Base-by-base conservation (phyloP, 179 eudicot genomes). In the Beta corolliflora region DNA sequence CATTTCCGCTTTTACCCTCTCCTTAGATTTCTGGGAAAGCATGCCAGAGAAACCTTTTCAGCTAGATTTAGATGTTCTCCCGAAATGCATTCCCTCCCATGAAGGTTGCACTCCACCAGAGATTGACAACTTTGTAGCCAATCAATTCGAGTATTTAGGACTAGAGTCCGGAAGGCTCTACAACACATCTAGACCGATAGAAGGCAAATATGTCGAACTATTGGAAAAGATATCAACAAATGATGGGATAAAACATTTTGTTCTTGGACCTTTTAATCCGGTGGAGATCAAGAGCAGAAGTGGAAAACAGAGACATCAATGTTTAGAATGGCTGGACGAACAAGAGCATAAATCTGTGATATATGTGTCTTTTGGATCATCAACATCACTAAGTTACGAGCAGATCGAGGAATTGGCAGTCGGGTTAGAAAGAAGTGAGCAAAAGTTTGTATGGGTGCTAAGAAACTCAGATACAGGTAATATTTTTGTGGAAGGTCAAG, bases 361-460 rank as follows among this genome's bases (percentile, higher is more conserved):
- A 2, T 92, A 77, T 25, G 88, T 93, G 8, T 91, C 91, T 0
- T 93, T 93, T 71, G 97, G 97, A 14, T 87, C 94, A 1, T 84
- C 88, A 7, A 83, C 89, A 18, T 77, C 91, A 4, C 6, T 91
- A 13, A 58, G 71, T 7, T 77, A 83, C 0, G 90, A 85, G 48
- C 85, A 93, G 81, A 81, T 88, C 44, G 78, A 48, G 55, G 93
- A 88, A 77, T 63, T 91, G 10, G 94, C 93, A 8, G 21, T 66
- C 4, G 97, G 94, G 75, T 79, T 93, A 53, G 91, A 93, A 67
- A 46, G 21, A 50, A 89, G 93, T 44, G 48, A 44, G 44, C 87
- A 88, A 4, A 87, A 83, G 80, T 93, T 89, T 81, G 69, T 90
- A 19, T 90, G 93, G 94, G 90, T 88, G 12, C 71, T 90, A 36